Base-by-base conservation (phyloP, 2,329 filamentous ascomycete genomes). In the Claviceps sp. region DNA sequence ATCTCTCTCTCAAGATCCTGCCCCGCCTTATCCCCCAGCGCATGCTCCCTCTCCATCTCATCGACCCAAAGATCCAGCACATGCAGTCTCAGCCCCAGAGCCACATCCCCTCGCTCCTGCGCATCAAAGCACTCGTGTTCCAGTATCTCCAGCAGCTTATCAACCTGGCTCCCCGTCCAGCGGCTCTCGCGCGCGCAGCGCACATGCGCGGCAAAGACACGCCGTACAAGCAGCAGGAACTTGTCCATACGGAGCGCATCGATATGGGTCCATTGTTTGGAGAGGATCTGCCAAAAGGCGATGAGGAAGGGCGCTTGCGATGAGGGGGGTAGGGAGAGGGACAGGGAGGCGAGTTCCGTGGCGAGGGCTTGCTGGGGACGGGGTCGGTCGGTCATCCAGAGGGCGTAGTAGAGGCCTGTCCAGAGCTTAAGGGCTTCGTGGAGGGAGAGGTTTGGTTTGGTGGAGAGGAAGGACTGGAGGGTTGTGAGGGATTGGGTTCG, bases 341-440 rank as follows among this genome's bases (percentile, higher is more conserved):
- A 58, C 11, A 96, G 80, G 1, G 70, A 77, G 44, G 89, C 86
- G 52, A 97, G 84, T 56, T 90, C 84, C 58, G 76, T 71, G 59
- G 87, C 86, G 46, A 97, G 84, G 44, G 79, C 79, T 73, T 95
- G 89, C 73, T 96, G 91, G 2, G 87, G 84, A n/a, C 83, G 71
- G 11, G 89, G 84, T 47, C 89, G 87, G 74, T 96, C 90, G 67
- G 85, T 89, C 83, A 95, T 93, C 85, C 89, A 96, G 62, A 93
- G 80, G 63, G 84, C 85, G 75, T 89, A 96, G 74, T 93, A 96
- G 19, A 97, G 79, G 5, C 89, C 91, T 65, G 94, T 95, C 89
- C 89, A 95, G 58, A 97, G 78, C 72, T 95, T 95, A 55, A 91
- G 74, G 48, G 88, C 74, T 57, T 95, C 89, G 58, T 85, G 67